These are phyloP conservation scores for Colletotrichum sp. DNA, from an alignment of 2,329 filamentous ascomycete species.

Conservation along the genomic window DNA sequence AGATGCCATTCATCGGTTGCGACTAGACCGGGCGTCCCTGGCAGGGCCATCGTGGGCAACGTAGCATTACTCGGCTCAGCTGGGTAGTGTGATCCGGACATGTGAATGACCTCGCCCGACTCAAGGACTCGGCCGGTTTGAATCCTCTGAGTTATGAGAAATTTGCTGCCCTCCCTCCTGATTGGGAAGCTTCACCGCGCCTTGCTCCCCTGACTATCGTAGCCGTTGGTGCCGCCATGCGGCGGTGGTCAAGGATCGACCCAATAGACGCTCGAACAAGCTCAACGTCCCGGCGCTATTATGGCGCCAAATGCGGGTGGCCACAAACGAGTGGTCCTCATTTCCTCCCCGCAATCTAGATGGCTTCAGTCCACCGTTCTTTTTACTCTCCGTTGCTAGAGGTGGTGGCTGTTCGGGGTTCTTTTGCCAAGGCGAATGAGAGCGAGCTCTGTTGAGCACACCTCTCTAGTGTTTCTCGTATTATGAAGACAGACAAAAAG, in stretches of 20 bases:
- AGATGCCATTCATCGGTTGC: not conserved
- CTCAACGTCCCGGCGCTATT: conserved; percentile 7
- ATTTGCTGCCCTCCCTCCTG: not conserved
- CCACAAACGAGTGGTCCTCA: not conserved
- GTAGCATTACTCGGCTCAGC: not conserved
- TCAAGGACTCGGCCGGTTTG: not conserved
- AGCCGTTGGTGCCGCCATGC: conserved; percentile 1
- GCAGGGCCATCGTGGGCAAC: not conserved
- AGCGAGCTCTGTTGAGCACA: not conserved
- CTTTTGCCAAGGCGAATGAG: not conserved
- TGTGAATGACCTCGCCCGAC: not conserved
- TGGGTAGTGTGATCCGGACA: not conserved
- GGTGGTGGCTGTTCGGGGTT: not conserved
- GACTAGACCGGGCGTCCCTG: not conserved
- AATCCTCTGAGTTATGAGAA: not conserved
- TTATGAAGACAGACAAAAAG: not conserved
- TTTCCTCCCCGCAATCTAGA: not conserved
- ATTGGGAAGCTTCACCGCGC: not conserved
- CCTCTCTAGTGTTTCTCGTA: not conserved
- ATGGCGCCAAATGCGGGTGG: conserved; percentile 1
- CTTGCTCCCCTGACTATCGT: not conserved
- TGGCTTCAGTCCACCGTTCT: not conserved
- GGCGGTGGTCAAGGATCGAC: conserved; percentile 2
- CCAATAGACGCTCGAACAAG: conserved; percentile 15
- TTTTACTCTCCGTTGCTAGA: not conserved